Evolutionary conservation across 768 basidiomycete genomes (phyloP).

Genomic region (Flagelloscypha sp.): DNA sequence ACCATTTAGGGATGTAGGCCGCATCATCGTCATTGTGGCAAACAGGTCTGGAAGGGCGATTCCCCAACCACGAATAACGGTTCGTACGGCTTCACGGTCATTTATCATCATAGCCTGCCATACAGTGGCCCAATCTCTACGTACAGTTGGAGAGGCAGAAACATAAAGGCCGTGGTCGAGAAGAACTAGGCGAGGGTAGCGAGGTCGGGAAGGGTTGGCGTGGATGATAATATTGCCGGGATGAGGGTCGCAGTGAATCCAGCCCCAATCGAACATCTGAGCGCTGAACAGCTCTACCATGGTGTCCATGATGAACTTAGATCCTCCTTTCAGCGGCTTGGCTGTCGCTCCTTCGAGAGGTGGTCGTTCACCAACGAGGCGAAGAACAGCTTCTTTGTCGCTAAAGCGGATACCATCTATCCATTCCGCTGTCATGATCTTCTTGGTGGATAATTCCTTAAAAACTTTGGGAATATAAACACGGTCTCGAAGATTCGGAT

Average conservation of each 20-base stretch:
- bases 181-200: constrained; percentile 59
- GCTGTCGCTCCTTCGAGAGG: constrained; percentile 7
- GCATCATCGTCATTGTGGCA: constrained; percentile 66
- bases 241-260: constrained; percentile 74
- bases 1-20: constrained; percentile 42
- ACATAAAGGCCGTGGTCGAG: constrained; percentile 94
- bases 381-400: constrained; percentile 48
- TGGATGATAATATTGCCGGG: constrained; percentile 76
- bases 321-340: constrained; percentile 49
- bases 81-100: constrained; percentile 45
- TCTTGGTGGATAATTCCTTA: constrained; percentile 62
- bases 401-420: constrained; percentile 70
- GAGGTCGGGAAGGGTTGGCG: constrained; percentile 38
- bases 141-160: constrained; percentile 55
- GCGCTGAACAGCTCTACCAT: constrained; percentile 85
- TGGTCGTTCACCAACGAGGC: constrained; percentile 49
- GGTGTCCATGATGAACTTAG: constrained; percentile 65
- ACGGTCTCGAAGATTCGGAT: constrained; percentile 82
- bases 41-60: constrained; percentile 64
- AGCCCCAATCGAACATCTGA: constrained; percentile 89
- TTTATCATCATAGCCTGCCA: constrained; percentile 61
- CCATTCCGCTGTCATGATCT: constrained; percentile 81
- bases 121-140: constrained; percentile 65
- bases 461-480: constrained; percentile 64
- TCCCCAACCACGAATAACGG: constrained; percentile 54